Percentiles rank a stretch among this genome's conserved stretches.
These are phyloP conservation scores for Kwoniella europaea DNA, from an alignment of 768 basidiomycete species.

Conservation along the genomic window DNA sequence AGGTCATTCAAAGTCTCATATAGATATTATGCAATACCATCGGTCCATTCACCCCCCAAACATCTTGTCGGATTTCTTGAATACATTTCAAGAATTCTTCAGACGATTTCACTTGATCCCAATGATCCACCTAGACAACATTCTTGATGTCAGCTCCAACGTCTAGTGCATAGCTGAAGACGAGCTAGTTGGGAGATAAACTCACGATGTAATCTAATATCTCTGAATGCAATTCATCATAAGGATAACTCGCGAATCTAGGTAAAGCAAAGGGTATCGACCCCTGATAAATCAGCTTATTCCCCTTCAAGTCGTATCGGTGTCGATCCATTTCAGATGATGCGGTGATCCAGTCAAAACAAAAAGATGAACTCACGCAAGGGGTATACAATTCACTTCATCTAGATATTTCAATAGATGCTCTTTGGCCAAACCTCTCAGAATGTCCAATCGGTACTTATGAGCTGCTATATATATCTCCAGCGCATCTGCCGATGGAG, in stretches of 20 bases:
- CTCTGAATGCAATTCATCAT: conserved; percentile 28
- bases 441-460: conserved; percentile 70
- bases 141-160: background rate
- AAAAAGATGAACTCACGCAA: conserved; percentile 67
- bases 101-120: conserved; percentile 25
- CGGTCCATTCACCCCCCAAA: conserved; percentile 42
- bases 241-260: conserved; percentile 29
- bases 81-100: conserved; percentile 43
- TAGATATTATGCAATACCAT: conserved; percentile 42
- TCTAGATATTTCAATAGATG: conserved; percentile 75
- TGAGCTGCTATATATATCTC: conserved; percentile 78
- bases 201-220: conserved; percentile 70
- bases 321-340: conserved; percentile 29
- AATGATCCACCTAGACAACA: conserved; percentile 25
- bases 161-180: background rate
- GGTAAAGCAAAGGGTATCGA: background rate
- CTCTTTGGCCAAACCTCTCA: conserved; percentile 71
- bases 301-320: conserved; percentile 57
- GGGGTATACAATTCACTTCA: conserved; percentile 69
- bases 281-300: no score
- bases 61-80: conserved; percentile 46
- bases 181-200: background rate
- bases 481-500: conserved; percentile 72
- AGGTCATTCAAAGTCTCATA: conserved; percentile 21
- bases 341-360: conserved; percentile 58